phyloP scores from a whole-genome alignment of 2,329 filamentous ascomycete genomes.

The Metarhizium brunneum region DNA sequence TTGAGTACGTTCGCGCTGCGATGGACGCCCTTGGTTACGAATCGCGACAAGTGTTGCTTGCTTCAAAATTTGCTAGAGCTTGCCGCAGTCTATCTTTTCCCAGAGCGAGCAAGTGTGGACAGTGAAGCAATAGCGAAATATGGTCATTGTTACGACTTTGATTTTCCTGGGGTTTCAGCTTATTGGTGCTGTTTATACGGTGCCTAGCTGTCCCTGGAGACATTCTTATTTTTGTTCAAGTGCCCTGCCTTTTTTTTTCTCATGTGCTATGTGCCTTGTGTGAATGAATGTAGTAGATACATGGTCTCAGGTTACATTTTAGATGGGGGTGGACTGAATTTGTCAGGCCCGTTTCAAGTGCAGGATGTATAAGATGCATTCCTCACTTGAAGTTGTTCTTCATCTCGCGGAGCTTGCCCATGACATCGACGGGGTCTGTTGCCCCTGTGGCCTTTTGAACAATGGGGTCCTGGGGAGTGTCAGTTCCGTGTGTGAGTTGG shows the following conservation, averaged over 20 bases:
- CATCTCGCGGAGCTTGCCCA: slow-evolving; percentile 78
- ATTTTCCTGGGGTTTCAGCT: slow-evolving; percentile 19
- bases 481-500: background rate
- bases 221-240: slow-evolving; percentile 4
- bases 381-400: slow-evolving; percentile 70
- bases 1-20: background rate
- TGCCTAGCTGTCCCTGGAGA: slow-evolving; percentile 14
- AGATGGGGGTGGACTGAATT: slow-evolving; percentile 17
- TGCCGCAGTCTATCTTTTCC: slow-evolving; percentile 39
- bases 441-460: slow-evolving; percentile 79
- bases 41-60: slow-evolving; percentile 13
- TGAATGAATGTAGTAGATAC: slow-evolving; percentile 5
- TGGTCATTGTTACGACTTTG: slow-evolving; percentile 2
- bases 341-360: background rate
- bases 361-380: background rate
- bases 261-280: background rate
- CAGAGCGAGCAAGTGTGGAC: slow-evolving; percentile 59
- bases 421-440: slow-evolving; percentile 72
- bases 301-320: slow-evolving; percentile 14
- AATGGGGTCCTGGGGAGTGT: slow-evolving; percentile 54
- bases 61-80: slow-evolving; percentile 61
- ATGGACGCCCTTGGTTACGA: background rate
- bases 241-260: slow-evolving; percentile 12
- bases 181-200: slow-evolving; percentile 13
- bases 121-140: slow-evolving; percentile 54